Evolutionary conservation across 805 yeast genomes (phyloP).

Genomic region (Saccharomyces mikatae): DNA sequence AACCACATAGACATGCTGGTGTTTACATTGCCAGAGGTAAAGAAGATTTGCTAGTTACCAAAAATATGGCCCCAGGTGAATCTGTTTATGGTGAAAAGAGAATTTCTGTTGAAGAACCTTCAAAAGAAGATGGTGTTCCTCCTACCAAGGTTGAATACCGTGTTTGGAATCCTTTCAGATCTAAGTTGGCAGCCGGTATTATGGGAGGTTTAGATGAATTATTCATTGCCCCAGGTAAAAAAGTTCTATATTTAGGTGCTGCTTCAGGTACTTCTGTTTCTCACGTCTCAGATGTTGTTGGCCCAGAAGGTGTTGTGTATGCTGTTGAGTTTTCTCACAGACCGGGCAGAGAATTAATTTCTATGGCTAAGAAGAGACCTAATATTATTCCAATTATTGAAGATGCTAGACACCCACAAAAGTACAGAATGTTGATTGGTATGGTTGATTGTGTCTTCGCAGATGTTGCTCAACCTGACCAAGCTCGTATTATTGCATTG

Average conservation of each 20-base stretch:
- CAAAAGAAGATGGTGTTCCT: conserved; percentile 77
- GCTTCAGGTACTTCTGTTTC: conserved; percentile 99
- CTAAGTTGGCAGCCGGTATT: conserved; percentile 98
- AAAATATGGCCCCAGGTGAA: conserved; percentile 97
- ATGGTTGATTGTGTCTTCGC: conserved; percentile 99
- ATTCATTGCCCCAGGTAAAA: conserved; percentile 96
- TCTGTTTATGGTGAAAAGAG: conserved; percentile 98
- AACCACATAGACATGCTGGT: conserved; percentile 98
- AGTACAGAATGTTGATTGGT: conserved; percentile 97
- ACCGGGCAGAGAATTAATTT: conserved; percentile 98
- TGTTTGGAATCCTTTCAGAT: conserved; percentile 99
- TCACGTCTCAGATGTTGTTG: conserved; percentile 96
- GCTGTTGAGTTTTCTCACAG: conserved; percentile 99
- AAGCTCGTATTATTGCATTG: conserved; percentile 98
- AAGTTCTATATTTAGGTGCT: conserved; percentile 96
- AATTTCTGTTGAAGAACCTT: conserved; percentile 86
- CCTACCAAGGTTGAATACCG: conserved; percentile 96
- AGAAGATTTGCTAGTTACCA: conserved; percentile 95
- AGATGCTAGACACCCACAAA: conserved; percentile 99
- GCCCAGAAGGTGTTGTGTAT: conserved; percentile 97
- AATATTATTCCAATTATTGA: conserved; percentile 97
- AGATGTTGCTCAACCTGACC: conserved; percentile 99
- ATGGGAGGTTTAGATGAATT: conserved; percentile 99
- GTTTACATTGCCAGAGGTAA: conserved; percentile 99
- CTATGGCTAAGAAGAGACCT: conserved; percentile 99